phyloP scores from a whole-genome alignment of 345 rosid genomes.

The Salix exigua region DNA sequence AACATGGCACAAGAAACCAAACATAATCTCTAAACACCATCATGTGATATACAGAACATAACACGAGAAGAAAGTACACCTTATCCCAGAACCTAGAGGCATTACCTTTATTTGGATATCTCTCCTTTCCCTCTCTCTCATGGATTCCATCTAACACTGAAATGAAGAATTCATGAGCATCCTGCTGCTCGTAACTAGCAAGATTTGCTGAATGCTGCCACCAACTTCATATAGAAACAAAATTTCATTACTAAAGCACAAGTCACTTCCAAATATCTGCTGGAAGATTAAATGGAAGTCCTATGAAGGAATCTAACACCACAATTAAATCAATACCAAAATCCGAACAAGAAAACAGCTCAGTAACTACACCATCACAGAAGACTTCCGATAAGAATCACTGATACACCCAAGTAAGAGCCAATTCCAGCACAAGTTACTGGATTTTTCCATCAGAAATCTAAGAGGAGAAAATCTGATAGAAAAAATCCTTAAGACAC shows the following conservation, averaged over 20 bases:
- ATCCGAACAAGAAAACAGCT: neutral
- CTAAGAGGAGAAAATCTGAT: neutral
- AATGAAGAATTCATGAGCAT: conserved; percentile 36
- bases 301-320: conserved; percentile 8
- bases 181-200: conserved; percentile 32
- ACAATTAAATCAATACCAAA: neutral
- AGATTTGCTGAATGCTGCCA: conserved; percentile 33
- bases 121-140: conserved; percentile 20
- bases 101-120: conserved; percentile 17
- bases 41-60: neutral
- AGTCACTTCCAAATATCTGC: conserved; percentile 9
- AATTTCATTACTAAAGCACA: conserved; percentile 12
- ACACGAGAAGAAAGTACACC: neutral
- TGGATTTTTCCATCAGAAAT: neutral
- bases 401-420: neutral
- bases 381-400: neutral
- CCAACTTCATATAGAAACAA: conserved; percentile 32
- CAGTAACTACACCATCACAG: neutral
- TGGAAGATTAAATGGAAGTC: neutral
- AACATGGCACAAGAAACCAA: neutral
- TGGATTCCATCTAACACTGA: conserved; percentile 27
- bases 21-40: neutral
- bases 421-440: conserved; percentile 5
- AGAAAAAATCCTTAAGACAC: neutral
- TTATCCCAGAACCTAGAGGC: neutral